Percentiles rank a stretch among this genome's conserved stretches.
These are phyloP conservation scores for Harrya chromipes DNA, from an alignment of 768 basidiomycete genomes.

Conservation along the genomic window DNA sequence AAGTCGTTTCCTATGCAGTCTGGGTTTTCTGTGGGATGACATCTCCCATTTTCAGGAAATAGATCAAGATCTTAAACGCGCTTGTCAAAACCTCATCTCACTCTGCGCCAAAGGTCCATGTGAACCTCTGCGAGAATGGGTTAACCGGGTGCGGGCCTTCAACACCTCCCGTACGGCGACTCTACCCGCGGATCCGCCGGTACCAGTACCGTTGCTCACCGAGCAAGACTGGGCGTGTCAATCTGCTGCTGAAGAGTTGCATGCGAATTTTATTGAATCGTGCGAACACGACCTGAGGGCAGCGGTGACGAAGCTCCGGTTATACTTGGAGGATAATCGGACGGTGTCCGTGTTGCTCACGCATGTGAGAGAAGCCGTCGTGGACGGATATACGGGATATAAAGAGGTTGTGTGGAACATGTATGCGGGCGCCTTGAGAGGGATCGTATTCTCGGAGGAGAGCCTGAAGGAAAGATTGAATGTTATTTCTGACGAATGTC, in stretches of 20 bases:
- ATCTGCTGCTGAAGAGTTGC: constrained; percentile 44
- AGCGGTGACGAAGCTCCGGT: constrained; percentile 53
- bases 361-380: constrained; percentile 72
- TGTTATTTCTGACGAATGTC: constrained; percentile 33
- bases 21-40: not conserved
- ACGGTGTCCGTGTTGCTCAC: constrained; percentile 76
- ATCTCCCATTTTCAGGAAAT: constrained; percentile 56
- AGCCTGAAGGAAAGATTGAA: constrained; percentile 40
- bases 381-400: constrained; percentile 73
- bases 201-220: constrained; percentile 25
- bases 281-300: constrained; percentile 55
- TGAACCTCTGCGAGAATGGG: constrained; percentile 60
- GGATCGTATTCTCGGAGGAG: constrained; percentile 33
- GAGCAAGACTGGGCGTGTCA: constrained; percentile 52
- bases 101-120: constrained; percentile 57
- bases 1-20: constrained; percentile 15
- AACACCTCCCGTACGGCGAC: constrained; percentile 21
- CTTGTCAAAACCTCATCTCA: constrained; percentile 82
- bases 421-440: constrained; percentile 36
- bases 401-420: constrained; percentile 57
- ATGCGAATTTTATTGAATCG: constrained; percentile 52
- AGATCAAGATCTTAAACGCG: constrained; percentile 78
- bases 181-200: constrained; percentile 17
- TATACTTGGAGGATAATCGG: constrained; percentile 80
- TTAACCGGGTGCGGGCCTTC: constrained; percentile 45